Conservation (phyloP, 2,329 filamentous ascomycete species). For the Ascochyta rabiei region DNA sequence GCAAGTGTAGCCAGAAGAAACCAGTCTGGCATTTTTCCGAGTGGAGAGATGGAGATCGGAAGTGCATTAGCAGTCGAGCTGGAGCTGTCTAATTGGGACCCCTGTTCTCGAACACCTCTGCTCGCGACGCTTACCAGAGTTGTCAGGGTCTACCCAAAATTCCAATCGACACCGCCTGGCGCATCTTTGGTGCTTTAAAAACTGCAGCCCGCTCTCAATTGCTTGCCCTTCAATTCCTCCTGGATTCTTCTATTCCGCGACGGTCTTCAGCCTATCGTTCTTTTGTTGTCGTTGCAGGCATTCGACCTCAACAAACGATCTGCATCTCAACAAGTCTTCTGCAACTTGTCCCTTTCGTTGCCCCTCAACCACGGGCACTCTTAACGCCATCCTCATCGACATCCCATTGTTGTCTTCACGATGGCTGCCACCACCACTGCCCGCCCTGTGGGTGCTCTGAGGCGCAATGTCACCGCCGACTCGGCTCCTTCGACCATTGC, state of each 20-base stretch:
- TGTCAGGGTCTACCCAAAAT: slow-evolving; percentile 28
- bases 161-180: slow-evolving; percentile 34
- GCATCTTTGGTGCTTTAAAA: slow-evolving; percentile 16
- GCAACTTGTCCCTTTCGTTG: slow-evolving; percentile 14
- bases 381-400: slow-evolving; percentile 4
- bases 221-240: slow-evolving; percentile 26
- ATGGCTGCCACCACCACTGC: slow-evolving; percentile 61
- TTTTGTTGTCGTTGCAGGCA: slow-evolving; percentile 14
- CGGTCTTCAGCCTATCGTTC: slow-evolving; percentile 13
- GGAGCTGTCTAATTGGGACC: slow-evolving; percentile 20
- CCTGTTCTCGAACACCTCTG: slow-evolving; percentile 26
- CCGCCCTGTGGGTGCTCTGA: slow-evolving; percentile 55
- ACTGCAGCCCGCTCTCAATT: slow-evolving; percentile 7
- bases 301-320: slow-evolving; percentile 29
- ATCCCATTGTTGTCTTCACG: slow-evolving; percentile 8
- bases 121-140: slow-evolving; percentile 20
- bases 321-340: slow-evolving; percentile 33
- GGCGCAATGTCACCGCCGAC: slow-evolving; percentile 57
- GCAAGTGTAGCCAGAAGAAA: slow-evolving; percentile 21
- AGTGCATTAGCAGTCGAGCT: slow-evolving; percentile 23
- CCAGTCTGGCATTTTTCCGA: slow-evolving; percentile 18
- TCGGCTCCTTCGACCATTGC: slow-evolving; percentile 59
- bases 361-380: slow-evolving; percentile 7
- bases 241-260: slow-evolving; percentile 22
- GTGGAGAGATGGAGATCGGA: slow-evolving; percentile 22